Percentiles rank a stretch among this genome's conserved stretches.
Evolutionary conservation across 352 stramenopile genomes (phyloP).

Genomic region (Phytophthora fragariae): DNA sequence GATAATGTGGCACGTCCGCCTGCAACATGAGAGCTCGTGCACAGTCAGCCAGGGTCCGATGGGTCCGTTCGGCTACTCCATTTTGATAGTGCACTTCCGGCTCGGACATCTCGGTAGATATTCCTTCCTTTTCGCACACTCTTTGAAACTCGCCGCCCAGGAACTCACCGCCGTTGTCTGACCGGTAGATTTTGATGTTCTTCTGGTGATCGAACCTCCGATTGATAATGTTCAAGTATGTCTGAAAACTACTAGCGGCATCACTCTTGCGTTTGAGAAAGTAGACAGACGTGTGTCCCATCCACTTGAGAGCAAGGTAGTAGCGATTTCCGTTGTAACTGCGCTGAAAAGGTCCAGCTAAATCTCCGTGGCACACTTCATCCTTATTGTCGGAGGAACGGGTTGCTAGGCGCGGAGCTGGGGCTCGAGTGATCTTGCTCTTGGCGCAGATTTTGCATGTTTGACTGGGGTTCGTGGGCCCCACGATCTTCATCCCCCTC

Average conservation of each 20-base stretch:
- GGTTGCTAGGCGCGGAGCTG: too few relatives aligned
- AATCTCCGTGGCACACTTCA: conserved; percentile 17
- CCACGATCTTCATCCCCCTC: background rate
- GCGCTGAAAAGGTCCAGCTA: background rate
- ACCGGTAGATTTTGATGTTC: conserved; percentile 7
- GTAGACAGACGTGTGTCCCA: conserved; percentile 9
- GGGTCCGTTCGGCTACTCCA: too few relatives aligned
- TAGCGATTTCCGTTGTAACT: conserved; percentile 26
- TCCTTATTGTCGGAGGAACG: background rate
- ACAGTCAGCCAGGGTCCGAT: too few relatives aligned
- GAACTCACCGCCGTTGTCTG: conserved; percentile 23
- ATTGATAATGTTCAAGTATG: conserved; percentile 17
- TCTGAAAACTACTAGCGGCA: background rate
- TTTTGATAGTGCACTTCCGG: too few relatives aligned
- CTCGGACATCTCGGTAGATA: too few relatives aligned
- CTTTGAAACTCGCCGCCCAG: too few relatives aligned
- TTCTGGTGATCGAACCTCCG: background rate
- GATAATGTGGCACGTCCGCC: too few relatives aligned
- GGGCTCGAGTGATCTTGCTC: background rate
- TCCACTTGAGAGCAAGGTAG: conserved; percentile 13
- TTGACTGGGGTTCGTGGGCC: background rate
- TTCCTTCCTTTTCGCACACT: too few relatives aligned
- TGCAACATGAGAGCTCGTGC: too few relatives aligned
- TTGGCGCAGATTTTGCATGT: background rate
- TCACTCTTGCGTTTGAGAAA: conserved; percentile 21